These are phyloP conservation scores for Trichaptum fuscoviolaceum DNA, from an alignment of 768 basidiomycete species.

Conservation along the genomic window DNA sequence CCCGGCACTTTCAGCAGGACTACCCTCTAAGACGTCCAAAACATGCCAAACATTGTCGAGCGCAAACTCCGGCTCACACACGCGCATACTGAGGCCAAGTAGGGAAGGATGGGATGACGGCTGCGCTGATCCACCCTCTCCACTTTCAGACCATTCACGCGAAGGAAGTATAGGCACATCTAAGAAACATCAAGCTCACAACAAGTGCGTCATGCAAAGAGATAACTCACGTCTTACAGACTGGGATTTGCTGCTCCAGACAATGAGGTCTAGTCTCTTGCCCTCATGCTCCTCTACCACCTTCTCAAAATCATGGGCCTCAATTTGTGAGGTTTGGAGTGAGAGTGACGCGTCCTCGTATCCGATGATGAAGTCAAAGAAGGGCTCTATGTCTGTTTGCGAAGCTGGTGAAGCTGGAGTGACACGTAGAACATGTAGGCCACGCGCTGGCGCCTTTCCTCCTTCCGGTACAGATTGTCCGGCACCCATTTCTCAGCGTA, in stretches of 20 bases:
- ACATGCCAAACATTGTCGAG: conserved; percentile 98
- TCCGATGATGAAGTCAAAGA: conserved; percentile 96
- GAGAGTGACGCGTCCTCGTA: conserved; percentile 66
- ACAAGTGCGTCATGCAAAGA: background rate
- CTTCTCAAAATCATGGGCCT: conserved; percentile 65
- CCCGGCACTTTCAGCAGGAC: conserved; percentile 93
- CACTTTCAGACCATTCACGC: conserved; percentile 64
- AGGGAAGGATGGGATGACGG: conserved; percentile 63
- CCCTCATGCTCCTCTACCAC: conserved; percentile 84
- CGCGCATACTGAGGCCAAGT: conserved; percentile 89
- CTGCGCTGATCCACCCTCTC: conserved; percentile 35
- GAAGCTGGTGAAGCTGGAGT: conserved; percentile 88
- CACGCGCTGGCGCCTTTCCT: conserved; percentile 50
- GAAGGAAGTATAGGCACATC: conserved; percentile 85
- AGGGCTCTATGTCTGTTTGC: conserved; percentile 78
- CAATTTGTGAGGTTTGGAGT: conserved; percentile 47
- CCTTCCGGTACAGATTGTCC: conserved; percentile 53
- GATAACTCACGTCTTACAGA: conserved; percentile 54
- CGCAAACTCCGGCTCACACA: conserved; percentile 86
- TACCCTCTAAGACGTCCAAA: conserved; percentile 92
- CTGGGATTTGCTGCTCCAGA: conserved; percentile 81
- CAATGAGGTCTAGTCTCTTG: conserved; percentile 58
- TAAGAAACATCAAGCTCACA: conserved; percentile 25
- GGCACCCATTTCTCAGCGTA: conserved; percentile 54
- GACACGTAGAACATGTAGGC: conserved; percentile 84